phyloP scores from a whole-genome alignment of 2,329 filamentous ascomycete genomes.

The Neurospora sp. region DNA sequence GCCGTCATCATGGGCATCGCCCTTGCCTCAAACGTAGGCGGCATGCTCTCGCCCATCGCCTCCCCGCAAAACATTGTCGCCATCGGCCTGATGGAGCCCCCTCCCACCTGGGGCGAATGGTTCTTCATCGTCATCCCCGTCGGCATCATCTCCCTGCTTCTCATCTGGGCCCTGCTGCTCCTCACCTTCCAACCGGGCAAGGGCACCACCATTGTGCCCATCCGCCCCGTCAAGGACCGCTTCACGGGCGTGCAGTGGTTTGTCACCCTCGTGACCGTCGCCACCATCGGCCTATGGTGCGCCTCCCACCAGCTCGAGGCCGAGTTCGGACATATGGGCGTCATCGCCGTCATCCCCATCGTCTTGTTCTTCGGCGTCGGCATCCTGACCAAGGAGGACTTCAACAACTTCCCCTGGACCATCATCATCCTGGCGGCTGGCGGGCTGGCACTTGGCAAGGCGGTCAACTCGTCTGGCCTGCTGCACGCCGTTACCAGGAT shows the following conservation, averaged over 20 bases:
- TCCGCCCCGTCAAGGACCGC: slow-evolving; percentile 77
- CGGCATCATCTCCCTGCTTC: slow-evolving; percentile 73
- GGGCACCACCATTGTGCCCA: slow-evolving; percentile 82
- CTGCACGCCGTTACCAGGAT: slow-evolving; percentile 74
- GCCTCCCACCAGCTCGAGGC: slow-evolving; percentile 78
- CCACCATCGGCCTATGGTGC: slow-evolving; percentile 88
- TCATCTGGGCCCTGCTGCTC: slow-evolving; percentile 84
- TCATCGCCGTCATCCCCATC: slow-evolving; percentile 92
- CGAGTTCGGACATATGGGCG: slow-evolving; percentile 94
- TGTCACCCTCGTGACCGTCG: slow-evolving; percentile 70
- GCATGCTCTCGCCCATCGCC: slow-evolving; percentile 92
- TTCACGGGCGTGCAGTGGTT: slow-evolving; percentile 91
- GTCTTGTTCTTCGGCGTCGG: slow-evolving; percentile 94
- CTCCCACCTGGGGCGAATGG: slow-evolving; percentile 90
- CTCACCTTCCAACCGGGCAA: slow-evolving; percentile 75
- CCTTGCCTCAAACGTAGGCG: slow-evolving; percentile 88
- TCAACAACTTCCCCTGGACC: slow-evolving; percentile 99
- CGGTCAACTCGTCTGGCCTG: slow-evolving; percentile 85
- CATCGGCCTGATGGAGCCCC: slow-evolving; percentile 86
- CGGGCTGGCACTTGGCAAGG: slow-evolving; percentile 83
- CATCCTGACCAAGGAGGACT: slow-evolving; percentile 95
- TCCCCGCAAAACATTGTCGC: slow-evolving; percentile 97
- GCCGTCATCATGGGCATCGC: slow-evolving; percentile 93
- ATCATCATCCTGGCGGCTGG: slow-evolving; percentile 97
- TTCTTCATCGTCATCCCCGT: slow-evolving; percentile 94